Evolutionary conservation across 1,139 yeast species (phyloP).

Genomic region (Debaryomyces nepalensis): DNA sequence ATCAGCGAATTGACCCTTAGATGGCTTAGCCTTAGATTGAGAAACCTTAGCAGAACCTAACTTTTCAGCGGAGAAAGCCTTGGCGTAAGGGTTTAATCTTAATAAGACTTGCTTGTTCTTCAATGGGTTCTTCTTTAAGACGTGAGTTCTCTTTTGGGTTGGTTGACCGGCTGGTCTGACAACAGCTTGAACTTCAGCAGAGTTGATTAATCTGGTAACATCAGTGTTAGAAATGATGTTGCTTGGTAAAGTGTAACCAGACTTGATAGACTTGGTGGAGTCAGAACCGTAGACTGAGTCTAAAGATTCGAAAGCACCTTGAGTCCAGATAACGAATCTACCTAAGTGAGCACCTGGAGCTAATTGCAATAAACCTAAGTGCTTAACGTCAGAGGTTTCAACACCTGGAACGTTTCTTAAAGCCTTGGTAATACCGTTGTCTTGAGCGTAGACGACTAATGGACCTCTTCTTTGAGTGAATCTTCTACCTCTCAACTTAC

Average conservation of each 20-base stretch:
- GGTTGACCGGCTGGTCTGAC: conserved; percentile 97
- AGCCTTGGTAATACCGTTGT: conserved; percentile 97
- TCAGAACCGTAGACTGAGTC: conserved; percentile 98
- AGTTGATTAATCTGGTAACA: conserved; percentile 96
- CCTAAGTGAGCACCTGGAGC: conserved; percentile 99
- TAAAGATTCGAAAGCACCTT: conserved; percentile 94
- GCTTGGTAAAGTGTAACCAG: conserved; percentile 90
- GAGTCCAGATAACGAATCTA: conserved; percentile 99
- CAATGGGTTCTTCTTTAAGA: conserved; percentile 99
- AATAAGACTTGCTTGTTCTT: conserved; percentile 98
- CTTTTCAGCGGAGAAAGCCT: conserved; percentile 92
- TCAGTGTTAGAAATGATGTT: conserved; percentile 96
- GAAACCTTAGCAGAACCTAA: conserved; percentile 84
- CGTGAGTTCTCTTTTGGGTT: conserved; percentile 91
- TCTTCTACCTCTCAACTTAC: conserved; percentile 99
- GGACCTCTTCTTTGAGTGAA: conserved; percentile 99
- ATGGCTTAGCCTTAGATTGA: conserved; percentile 64
- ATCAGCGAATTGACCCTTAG: conserved; percentile 71
- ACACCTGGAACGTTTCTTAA: conserved; percentile 99
- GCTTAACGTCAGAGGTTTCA: conserved; percentile 91
- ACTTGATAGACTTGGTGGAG: conserved; percentile 80
- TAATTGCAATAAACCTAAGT: conserved; percentile 95
- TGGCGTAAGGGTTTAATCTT: conserved; percentile 99
- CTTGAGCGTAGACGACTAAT: conserved; percentile 96
- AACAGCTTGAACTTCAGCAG: conserved; percentile 98